Evolutionary conservation across 441 rosid species (phyloP).

Genomic region (Breynia disticha): DNA sequence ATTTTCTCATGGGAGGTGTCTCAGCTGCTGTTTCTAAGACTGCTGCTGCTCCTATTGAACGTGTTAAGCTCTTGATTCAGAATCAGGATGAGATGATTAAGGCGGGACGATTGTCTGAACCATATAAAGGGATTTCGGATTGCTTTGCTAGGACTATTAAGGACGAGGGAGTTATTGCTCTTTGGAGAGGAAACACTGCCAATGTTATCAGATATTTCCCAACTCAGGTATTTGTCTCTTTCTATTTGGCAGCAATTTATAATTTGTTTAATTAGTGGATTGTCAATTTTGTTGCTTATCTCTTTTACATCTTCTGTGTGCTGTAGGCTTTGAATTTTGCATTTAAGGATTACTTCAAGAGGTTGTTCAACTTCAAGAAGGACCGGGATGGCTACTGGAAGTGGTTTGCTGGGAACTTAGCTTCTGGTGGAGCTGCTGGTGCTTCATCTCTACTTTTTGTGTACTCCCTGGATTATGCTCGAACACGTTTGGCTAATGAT

Average conservation of each 20-base stretch:
- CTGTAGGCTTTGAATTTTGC: conserved; percentile 88
- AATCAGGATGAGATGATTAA: conserved; percentile 95
- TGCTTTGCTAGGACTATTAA: conserved; percentile 81
- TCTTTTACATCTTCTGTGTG: conserved; percentile 1
- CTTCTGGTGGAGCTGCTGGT: conserved; percentile 98
- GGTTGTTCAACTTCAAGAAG: conserved; percentile 87
- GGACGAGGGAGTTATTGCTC: conserved; percentile 73
- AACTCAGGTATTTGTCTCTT: conserved; percentile 48
- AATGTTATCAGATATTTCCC: conserved; percentile 95
- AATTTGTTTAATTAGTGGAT: not conserved
- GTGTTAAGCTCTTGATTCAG: conserved; percentile 86
- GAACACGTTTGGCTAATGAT: conserved; percentile 89
- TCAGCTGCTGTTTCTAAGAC: conserved; percentile 95
- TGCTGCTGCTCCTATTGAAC: conserved; percentile 93
- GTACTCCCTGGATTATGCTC: conserved; percentile 77
- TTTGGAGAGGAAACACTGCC: conserved; percentile 96
- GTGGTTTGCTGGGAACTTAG: conserved; percentile 96
- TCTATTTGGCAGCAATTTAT: not conserved
- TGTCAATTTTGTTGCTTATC: not conserved
- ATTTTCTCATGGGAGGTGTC: conserved; percentile 94
- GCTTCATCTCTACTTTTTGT: conserved; percentile 88
- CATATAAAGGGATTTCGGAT: conserved; percentile 77
- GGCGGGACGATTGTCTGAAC: conserved; percentile 69
- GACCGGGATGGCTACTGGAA: conserved; percentile 92
- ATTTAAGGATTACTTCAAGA: conserved; percentile 85